Conservation (phyloP, 345 rosid genomes). For the Acer yangbiense region DNA sequence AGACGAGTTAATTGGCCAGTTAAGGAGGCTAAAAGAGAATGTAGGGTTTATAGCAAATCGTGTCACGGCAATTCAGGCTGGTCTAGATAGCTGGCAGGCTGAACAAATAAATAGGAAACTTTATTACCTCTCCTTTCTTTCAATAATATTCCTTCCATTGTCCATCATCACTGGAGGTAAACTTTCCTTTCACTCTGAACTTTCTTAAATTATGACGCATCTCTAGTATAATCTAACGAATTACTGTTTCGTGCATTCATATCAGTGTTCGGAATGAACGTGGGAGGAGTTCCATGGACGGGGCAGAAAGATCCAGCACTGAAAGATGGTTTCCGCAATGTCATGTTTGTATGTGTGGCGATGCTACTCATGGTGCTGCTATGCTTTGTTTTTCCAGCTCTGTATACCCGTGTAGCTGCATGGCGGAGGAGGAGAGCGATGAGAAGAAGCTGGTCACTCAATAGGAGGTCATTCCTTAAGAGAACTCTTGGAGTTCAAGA, state of each 20-base stretch:
- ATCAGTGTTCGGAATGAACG: conserved; percentile 97
- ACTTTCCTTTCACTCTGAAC: not conserved
- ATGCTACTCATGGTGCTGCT: conserved; percentile 57
- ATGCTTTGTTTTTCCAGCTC: conserved; percentile 69
- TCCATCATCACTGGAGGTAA: conserved; percentile 97
- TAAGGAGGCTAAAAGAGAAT: conserved; percentile 87
- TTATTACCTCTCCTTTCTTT: conserved; percentile 93
- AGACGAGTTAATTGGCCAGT: conserved; percentile 79
- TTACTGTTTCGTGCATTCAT: not conserved
- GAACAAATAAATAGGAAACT: conserved; percentile 95
- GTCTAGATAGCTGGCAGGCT: conserved; percentile 92
- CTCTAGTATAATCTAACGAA: not conserved
- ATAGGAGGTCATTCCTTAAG: conserved; percentile 66
- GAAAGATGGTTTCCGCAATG: conserved; percentile 82
- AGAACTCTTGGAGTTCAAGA: conserved; percentile 49
- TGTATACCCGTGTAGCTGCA: conserved; percentile 47
- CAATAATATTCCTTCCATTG: conserved; percentile 89
- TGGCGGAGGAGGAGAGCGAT: conserved; percentile 57
- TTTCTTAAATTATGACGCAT: not conserved
- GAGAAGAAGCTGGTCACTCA: conserved; percentile 70
- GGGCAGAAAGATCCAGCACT: conserved; percentile 61
- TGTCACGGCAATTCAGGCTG: conserved; percentile 86
- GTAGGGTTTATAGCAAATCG: conserved; percentile 96
- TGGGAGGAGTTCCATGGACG: conserved; percentile 99
- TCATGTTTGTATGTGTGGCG: conserved; percentile 69